Evolutionary conservation across 73 alveolate genomes (phyloP), one percentile per base, ranked within the genome.

Genomic region (Symbiodinium natans): DNA sequence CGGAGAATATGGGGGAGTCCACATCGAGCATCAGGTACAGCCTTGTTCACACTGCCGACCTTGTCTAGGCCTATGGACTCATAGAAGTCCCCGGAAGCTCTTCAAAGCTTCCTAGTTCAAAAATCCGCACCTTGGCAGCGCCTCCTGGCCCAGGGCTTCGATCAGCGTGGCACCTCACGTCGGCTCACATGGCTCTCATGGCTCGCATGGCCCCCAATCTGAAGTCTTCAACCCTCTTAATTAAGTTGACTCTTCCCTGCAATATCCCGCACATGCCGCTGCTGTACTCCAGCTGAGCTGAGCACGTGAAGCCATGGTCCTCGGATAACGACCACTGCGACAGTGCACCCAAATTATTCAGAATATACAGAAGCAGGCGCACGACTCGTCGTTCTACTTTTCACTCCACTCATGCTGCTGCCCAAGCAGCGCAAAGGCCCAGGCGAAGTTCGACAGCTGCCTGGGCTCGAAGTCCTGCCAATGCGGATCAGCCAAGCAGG

Each of bases 381-480:
- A 52, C 71, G 71, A 52, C 25, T 15, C 71, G 23, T 7, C 71
- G 56, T 43, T 43, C 56, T 43, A 43, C 56, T 43, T n/a, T n/a
- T n/a, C n/a, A n/a, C n/a, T n/a, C n/a, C n/a, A n/a, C n/a, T n/a
- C n/a, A n/a, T n/a, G n/a, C n/a, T n/a, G n/a, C n/a, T n/a, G n/a
- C n/a, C n/a, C 38, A 0, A 63, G 80, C 36, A 13, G 80, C 80
- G 80, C 80, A 36, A 63, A 63, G 38, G 80, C 80, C 80, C 80
- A 63, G 80, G 80, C 80, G 19, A 63, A 63, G 40, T 29, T 63
- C 36, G 80, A 63, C 80, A 63, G 80, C 80, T 63, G 80, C 33
- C 80, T 23, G 36, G 80, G 36, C 80, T 63, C 80, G 21, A 63
- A 63, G 80, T 25, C 80, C 80, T 63, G 80, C 71, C 23, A 29